A percentile compares a stretch with the other conserved stretches of the same genome.
Conservation (phyloP, 2,329 filamentous ascomycete genomes). For the Epicoccum sorghinum region DNA sequence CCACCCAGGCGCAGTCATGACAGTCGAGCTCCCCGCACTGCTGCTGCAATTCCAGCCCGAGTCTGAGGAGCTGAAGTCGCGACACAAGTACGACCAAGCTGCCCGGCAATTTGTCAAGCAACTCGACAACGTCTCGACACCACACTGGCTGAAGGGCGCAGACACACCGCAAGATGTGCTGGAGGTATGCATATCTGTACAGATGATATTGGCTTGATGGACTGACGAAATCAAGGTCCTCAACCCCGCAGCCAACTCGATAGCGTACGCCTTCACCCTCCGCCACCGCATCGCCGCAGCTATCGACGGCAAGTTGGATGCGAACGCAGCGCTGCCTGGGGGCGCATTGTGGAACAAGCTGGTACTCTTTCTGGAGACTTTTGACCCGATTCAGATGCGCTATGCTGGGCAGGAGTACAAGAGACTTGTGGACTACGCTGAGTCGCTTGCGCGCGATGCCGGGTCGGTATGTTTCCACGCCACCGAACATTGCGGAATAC, state of each 20-base stretch:
- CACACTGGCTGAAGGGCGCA: constrained; percentile 43
- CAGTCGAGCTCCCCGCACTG: constrained; percentile 35
- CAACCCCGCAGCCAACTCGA: constrained; percentile 63
- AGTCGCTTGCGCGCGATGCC: constrained; percentile 38
- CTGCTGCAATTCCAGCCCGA: constrained; percentile 47
- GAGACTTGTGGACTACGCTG: constrained; percentile 51
- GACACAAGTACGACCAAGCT: constrained; percentile 48
- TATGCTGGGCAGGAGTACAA: constrained; percentile 59
- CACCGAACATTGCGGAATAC: not conserved
- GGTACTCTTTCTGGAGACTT: constrained; percentile 54
- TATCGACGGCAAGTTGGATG: constrained; percentile 45
- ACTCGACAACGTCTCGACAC: constrained; percentile 40
- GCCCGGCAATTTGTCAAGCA: constrained; percentile 44
- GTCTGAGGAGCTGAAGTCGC: constrained; percentile 37
- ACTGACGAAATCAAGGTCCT: constrained; percentile 48
- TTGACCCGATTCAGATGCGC: constrained; percentile 61
- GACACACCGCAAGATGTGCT: constrained; percentile 51
- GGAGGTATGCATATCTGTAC: constrained; percentile 30
- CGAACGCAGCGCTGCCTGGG: constrained; percentile 51
- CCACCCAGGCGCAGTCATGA: constrained; percentile 28
- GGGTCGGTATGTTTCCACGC: constrained; percentile 36
- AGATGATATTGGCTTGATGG: not conserved
- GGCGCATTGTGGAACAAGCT: constrained; percentile 58
- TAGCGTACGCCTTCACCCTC: constrained; percentile 65
- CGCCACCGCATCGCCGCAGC: constrained; percentile 53